Conservation (phyloP, 345 rosid genomes). For the Syzygium aqueum region DNA sequence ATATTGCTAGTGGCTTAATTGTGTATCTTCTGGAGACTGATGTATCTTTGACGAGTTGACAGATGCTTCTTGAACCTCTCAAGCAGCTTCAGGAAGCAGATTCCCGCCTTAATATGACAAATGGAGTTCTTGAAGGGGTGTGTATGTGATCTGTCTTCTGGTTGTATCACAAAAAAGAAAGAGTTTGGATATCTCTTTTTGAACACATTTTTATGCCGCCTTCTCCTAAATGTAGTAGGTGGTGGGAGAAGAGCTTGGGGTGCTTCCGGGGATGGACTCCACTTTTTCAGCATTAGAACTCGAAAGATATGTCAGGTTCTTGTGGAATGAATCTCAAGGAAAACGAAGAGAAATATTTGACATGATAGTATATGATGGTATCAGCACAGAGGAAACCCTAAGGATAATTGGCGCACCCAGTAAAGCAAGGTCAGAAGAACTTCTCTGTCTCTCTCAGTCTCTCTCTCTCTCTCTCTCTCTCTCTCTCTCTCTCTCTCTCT, state of each 20-base stretch:
- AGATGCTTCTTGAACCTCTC: slow-evolving; percentile 92
- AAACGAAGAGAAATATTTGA: slow-evolving; percentile 42
- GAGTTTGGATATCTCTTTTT: not conserved
- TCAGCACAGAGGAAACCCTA: slow-evolving; percentile 60
- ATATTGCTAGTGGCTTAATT: not conserved
- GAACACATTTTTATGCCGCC: not conserved
- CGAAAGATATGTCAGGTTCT: slow-evolving; percentile 48
- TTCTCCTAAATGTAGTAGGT: slow-evolving; percentile 36
- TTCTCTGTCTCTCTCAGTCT: not conserved
- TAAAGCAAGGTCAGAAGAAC: slow-evolving; percentile 51
- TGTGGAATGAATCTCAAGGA: slow-evolving; percentile 27
- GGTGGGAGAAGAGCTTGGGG: slow-evolving; percentile 94
- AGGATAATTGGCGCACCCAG: slow-evolving; percentile 68
- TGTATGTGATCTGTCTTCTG: slow-evolving; percentile 39
- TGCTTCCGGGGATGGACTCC: slow-evolving; percentile 96
- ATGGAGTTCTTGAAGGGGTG: slow-evolving; percentile 93
- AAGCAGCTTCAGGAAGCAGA: slow-evolving; percentile 69
- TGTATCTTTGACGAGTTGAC: slow-evolving; percentile 8
- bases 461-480: not conserved
- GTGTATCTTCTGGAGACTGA: not conserved
- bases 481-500: not conserved
- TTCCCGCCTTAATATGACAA: slow-evolving; percentile 60
- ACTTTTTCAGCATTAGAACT: slow-evolving; percentile 50
- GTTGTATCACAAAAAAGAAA: not conserved
- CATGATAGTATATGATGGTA: slow-evolving; percentile 56